phyloP scores from a whole-genome alignment of 2,329 filamentous ascomycete genomes.

The Aureobasidium namibiae region DNA sequence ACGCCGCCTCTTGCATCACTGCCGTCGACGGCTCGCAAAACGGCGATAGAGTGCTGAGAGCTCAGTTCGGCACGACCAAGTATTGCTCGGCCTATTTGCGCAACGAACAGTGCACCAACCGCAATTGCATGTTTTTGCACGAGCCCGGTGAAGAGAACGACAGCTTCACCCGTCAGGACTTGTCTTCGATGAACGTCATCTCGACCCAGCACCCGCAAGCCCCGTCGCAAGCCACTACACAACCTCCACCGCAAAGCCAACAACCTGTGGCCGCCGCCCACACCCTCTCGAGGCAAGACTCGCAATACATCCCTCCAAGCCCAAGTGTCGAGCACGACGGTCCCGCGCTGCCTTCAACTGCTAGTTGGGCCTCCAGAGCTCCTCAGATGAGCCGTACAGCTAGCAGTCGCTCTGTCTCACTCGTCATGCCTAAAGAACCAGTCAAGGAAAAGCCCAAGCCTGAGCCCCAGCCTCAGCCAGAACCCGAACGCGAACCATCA shows the following conservation, averaged over 20 bases:
- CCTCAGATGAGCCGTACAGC: conserved; percentile 35
- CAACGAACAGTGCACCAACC: conserved; percentile 88
- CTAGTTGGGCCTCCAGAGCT: conserved; percentile 78
- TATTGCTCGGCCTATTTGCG: conserved; percentile 97
- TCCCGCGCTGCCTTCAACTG: conserved; percentile 85
- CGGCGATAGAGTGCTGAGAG: conserved; percentile 73
- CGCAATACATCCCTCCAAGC: conserved; percentile 17
- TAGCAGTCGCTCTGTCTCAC: conserved; percentile 4
- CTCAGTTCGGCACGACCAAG: conserved; percentile 84
- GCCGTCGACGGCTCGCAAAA: conserved; percentile 91
- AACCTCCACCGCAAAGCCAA: conserved; percentile 41
- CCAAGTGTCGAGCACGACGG: conserved; percentile 54
- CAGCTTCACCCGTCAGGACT: conserved; percentile 87
- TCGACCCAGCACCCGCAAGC: conserved; percentile 59
- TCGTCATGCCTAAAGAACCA: conserved; percentile 1
- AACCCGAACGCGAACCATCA: conserved; percentile 1
- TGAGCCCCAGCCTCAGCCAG: conserved; percentile 14
- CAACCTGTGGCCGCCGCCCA: conserved; percentile 44
- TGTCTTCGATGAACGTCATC: conserved; percentile 89
- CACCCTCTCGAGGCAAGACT: conserved; percentile 57
- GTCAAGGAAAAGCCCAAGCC: conserved; percentile 6
- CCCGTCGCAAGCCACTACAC: conserved; percentile 31
- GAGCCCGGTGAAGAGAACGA: conserved; percentile 98
- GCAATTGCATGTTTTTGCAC: conserved; percentile 96
- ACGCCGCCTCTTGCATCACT: conserved; percentile 81